Evolutionary conservation across 495 filamentous ascomycete genomes (phyloP).

Genomic region (Penicillium samsonianum): DNA sequence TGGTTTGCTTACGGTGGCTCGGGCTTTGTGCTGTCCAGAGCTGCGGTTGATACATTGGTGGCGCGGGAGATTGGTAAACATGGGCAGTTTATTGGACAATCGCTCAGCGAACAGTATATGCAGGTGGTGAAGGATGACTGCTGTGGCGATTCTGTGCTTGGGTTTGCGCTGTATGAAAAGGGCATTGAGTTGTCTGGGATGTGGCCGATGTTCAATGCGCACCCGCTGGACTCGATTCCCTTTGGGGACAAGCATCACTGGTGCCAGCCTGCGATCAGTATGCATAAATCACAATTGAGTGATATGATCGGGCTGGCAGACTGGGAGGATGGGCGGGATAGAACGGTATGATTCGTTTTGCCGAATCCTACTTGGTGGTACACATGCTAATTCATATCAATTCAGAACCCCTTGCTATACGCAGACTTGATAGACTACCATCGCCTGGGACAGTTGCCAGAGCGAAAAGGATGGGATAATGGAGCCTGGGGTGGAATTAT

Average conservation of each 20-base stretch:
- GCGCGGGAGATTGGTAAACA: slow-evolving; percentile 22
- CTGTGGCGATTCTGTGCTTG: slow-evolving; percentile 57
- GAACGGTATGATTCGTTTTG: slow-evolving; percentile 21
- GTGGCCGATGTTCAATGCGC: slow-evolving; percentile 56
- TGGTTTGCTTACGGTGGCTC: slow-evolving; percentile 57
- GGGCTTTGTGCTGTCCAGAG: slow-evolving; percentile 54
- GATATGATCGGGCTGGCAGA: slow-evolving; percentile 29
- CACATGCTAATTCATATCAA: neutral
- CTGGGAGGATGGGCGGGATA: slow-evolving; percentile 30
- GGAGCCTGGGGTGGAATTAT: slow-evolving; percentile 32
- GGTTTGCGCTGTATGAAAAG: slow-evolving; percentile 46
- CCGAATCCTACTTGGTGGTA: neutral
- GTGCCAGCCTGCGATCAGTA: slow-evolving; percentile 55
- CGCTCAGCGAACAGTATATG: slow-evolving; percentile 38
- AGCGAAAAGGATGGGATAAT: slow-evolving; percentile 39
- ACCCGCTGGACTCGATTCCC: slow-evolving; percentile 40
- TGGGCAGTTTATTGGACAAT: slow-evolving; percentile 22
- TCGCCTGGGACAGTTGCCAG: slow-evolving; percentile 18
- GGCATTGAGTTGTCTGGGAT: slow-evolving; percentile 47
- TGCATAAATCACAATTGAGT: slow-evolving; percentile 46
- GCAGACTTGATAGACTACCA: slow-evolving; percentile 34
- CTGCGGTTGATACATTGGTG: slow-evolving; percentile 42
- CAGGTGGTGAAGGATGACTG: slow-evolving; percentile 43
- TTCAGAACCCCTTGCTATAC: slow-evolving; percentile 31
- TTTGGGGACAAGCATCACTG: slow-evolving; percentile 39